Evolutionary conservation across 169 alveolate species (phyloP).

Genomic region (Amoebophrya sp.): DNA sequence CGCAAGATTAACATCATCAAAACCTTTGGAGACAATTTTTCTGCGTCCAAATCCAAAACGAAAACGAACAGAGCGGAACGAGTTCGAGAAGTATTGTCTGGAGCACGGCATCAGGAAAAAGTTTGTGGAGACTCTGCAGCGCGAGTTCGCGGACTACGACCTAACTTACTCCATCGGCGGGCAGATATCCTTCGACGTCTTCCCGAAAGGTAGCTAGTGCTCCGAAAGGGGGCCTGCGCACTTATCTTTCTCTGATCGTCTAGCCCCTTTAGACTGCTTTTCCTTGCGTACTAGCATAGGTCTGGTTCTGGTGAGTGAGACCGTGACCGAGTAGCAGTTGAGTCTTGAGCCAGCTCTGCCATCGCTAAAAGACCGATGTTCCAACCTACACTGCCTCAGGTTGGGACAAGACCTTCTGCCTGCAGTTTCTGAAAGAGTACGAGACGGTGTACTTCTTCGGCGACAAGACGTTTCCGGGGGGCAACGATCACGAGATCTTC

Average conservation of each 20-base stretch:
- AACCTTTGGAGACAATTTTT: too few species aligned
- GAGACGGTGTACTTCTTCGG: conserved; percentile 83
- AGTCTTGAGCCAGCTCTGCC: background rate
- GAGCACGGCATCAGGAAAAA: conserved; percentile 46
- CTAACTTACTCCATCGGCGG: conserved; percentile 89
- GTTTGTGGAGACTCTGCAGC: conserved; percentile 43
- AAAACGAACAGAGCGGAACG: background rate
- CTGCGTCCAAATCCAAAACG: conserved; percentile 23
- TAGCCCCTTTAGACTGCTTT: too few species aligned
- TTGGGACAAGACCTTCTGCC: conserved; percentile 83
- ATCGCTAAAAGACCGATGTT: conserved; percentile 68
- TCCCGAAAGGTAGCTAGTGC: conserved; percentile 65
- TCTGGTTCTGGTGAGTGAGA: too few species aligned
- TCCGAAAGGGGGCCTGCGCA: too few species aligned
- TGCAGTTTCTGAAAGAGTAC: conserved; percentile 59
- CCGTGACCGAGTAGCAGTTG: too few species aligned
- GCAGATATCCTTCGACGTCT: conserved; percentile 86
- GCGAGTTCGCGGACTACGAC: conserved; percentile 49
- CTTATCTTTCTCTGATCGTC: too few species aligned
- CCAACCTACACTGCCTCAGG: too few species aligned
- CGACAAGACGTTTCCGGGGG: conserved; percentile 70
- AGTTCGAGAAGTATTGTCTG: background rate
- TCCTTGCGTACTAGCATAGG: too few species aligned
- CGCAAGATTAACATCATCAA: too few species aligned
- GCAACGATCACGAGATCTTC: conserved; percentile 87